phyloP scores from a whole-genome alignment of 73 alveolate species.

The Tetrahymena malaccensis region DNA sequence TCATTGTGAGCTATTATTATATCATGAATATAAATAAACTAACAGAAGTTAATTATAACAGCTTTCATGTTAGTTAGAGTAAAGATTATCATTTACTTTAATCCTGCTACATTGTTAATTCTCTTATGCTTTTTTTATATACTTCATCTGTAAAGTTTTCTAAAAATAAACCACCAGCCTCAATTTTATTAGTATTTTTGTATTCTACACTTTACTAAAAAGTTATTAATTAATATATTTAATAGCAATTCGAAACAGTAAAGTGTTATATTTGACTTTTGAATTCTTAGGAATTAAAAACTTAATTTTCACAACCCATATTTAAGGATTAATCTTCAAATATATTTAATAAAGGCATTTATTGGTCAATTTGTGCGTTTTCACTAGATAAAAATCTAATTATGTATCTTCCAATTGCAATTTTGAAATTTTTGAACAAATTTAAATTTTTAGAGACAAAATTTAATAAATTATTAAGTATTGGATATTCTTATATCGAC shows the following conservation, averaged over 20 bases:
- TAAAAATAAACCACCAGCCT: background rate
- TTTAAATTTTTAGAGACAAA: background rate
- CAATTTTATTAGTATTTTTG: background rate
- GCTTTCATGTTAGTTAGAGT: too few species aligned
- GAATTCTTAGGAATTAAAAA: background rate
- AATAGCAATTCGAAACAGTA: background rate
- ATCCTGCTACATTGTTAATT: background rate
- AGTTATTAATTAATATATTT: background rate
- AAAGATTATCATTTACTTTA: background rate
- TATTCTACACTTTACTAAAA: background rate
- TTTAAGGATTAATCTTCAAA: background rate
- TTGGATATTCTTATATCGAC: background rate
- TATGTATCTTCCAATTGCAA: background rate
- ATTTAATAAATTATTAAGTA: background rate
- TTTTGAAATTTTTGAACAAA: background rate
- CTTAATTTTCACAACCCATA: background rate
- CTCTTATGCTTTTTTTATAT: background rate
- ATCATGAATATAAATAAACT: too few species aligned
- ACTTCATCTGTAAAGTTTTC: background rate
- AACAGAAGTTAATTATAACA: too few species aligned
- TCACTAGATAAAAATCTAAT: background rate
- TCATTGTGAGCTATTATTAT: too few species aligned
- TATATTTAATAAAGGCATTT: background rate
- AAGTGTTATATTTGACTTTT: background rate
- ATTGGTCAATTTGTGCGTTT: background rate